phyloP scores from a whole-genome alignment of 179 eudicot species.

The Monotropa hypopitys region DNA sequence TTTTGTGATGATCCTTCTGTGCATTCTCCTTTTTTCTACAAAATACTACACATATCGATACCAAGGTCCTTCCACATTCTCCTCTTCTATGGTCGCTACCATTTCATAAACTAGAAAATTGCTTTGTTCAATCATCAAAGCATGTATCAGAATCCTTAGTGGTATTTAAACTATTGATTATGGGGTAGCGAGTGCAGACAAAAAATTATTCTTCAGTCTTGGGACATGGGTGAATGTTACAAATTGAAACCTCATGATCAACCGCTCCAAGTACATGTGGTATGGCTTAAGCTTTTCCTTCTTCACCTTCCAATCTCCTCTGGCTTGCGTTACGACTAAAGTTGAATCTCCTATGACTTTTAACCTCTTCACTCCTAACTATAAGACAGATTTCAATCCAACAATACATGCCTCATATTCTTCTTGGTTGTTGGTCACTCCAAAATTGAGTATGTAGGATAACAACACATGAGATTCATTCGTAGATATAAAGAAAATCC shows the following conservation, averaged over 20 bases:
- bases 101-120: not conserved
- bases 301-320: not conserved
- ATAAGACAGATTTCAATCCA: not conserved
- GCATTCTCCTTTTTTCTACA: not conserved
- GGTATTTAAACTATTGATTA: not conserved
- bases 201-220: too few species aligned
- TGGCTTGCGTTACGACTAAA: not conserved
- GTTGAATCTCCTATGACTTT: not conserved
- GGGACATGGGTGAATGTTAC: not conserved
- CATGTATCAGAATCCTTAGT: not conserved
- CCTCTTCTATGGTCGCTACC: not conserved
- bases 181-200: too few species aligned
- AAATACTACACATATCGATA: not conserved
- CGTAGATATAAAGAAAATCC: not conserved
- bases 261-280: not conserved
- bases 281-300: not conserved
- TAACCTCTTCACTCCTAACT: not conserved
- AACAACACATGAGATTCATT: not conserved
- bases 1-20: not conserved
- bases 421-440: not conserved
- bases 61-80: not conserved
- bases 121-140: not conserved
- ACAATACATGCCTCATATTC: not conserved
- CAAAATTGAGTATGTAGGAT: not conserved
- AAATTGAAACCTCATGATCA: not conserved